Evolutionary conservation across 257 asterid species (phyloP).

Genomic region (Buddleja alternifolia): DNA sequence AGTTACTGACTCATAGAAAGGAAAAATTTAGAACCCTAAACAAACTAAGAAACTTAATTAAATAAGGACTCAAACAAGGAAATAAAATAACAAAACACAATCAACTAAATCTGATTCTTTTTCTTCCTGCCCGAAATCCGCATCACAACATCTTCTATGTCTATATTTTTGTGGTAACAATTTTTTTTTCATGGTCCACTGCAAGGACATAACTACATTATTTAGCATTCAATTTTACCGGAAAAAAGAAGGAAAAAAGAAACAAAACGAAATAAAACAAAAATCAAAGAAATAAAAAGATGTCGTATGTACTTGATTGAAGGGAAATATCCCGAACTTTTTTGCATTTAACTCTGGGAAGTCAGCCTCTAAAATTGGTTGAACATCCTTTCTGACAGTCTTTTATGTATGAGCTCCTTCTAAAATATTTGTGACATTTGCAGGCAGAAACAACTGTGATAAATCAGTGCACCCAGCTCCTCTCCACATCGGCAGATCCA

Average conservation of each 20-base stretch:
- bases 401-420: background rate
- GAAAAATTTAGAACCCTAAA: too few relatives aligned
- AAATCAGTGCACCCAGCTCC: constrained; percentile 91
- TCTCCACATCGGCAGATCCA: constrained; percentile 88
- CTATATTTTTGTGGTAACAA: background rate
- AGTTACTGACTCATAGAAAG: too few relatives aligned
- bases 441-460: constrained; percentile 95
- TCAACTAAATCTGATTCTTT: too few relatives aligned
- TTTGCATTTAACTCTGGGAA: background rate
- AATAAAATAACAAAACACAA: too few relatives aligned
- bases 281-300: background rate
- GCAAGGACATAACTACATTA: background rate
- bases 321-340: background rate
- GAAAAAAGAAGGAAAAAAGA: background rate
- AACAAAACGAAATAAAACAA: too few relatives aligned
- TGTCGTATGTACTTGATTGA: background rate
- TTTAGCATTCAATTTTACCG: background rate
- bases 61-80: too few relatives aligned
- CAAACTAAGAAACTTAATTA: too few relatives aligned
- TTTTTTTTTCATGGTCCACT: background rate
- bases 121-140: too few relatives aligned
- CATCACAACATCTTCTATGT: background rate
- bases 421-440: constrained; percentile 29
- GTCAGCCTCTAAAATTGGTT: background rate
- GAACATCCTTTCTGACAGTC: background rate